Base-by-base conservation (phyloP, 768 basidiomycete species). In the Leccinum disarticulatum region DNA sequence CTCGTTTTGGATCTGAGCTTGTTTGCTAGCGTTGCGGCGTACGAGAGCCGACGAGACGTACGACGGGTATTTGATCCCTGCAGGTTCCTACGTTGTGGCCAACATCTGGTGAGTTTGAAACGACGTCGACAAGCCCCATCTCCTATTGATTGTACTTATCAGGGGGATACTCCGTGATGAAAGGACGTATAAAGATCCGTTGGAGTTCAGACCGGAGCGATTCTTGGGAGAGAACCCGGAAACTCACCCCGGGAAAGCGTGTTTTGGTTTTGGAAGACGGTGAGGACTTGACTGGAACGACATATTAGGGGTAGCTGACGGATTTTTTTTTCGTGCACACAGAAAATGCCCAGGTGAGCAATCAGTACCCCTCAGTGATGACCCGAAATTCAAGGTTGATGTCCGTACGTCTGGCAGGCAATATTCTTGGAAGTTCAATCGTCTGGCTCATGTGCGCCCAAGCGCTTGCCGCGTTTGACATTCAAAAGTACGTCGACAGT, bases 391-490 rank as follows among this genome's bases (percentile, higher is more conserved):
- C 27, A 6, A 27, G 14, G 15, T 15, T 11, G 5, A 31, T n/a
- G 27, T 22, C 11, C n/a, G n/a, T n/a, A n/a, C n/a, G n/a, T 2
- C 0, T 25, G n/a, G 14, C 28, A 51, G 50, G 50, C 17, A 17
- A 17, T 9, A 28, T 25, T 28, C 50, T 51, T 1, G 50, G 27
- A 22, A 10, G 13, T 22, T 30, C 50, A 0, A 11, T 22, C 10
- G 50, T 51, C 11, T 30, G 50, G 50, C 28, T 51, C 3, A 36
- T 56, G 49, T 59, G 62, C 6, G 73, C 71, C 0, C 74, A 66
- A 58, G 73, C 77, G 6, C 76, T 83, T 25, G 77, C 80, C 1
- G 75, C 71, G 10, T 81, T 83, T 43, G 66, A 81, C 33, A 75
- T 83, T 22, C 68, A 69, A 14, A 80, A 79, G 38, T 70, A 64